These are phyloP conservation scores for Ligustrum vulgare DNA, from an alignment of 257 asterid species.

Conservation along the genomic window DNA sequence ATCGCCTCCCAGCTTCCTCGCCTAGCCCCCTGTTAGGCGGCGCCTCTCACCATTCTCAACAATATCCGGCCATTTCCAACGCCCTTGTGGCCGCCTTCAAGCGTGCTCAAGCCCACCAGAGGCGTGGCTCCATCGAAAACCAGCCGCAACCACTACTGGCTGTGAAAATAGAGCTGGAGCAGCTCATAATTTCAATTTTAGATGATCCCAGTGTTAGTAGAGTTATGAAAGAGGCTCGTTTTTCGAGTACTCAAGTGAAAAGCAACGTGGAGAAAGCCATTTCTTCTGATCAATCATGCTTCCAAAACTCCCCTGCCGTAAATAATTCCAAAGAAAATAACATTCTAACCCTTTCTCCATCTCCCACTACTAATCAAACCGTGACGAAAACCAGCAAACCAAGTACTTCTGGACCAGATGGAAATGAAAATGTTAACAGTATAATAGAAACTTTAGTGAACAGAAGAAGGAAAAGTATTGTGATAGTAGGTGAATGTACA, in stretches of 20 bases:
- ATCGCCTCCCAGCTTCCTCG: slow-evolving; percentile 72
- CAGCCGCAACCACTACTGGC: slow-evolving; percentile 66
- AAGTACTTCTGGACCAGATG: slow-evolving; percentile 12
- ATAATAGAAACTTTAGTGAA: slow-evolving; percentile 40
- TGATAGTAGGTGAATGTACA: slow-evolving; percentile 60
- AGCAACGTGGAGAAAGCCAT: slow-evolving; percentile 61
- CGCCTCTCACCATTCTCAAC: slow-evolving; percentile 29
- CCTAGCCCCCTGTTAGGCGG: slow-evolving; percentile 38
- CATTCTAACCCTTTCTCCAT: slow-evolving; percentile 13
- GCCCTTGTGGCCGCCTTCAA: slow-evolving; percentile 93
- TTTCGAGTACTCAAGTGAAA: slow-evolving; percentile 79
- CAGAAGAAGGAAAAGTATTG: slow-evolving; percentile 41
- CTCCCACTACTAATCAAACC: slow-evolving; percentile 9
- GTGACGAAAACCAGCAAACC: slow-evolving; percentile 7
- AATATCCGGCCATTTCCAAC: slow-evolving; percentile 66
- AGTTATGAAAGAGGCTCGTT: slow-evolving; percentile 91
- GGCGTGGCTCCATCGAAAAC: slow-evolving; percentile 67
- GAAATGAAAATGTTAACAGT: slow-evolving; percentile 49
- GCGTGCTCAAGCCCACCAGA: slow-evolving; percentile 93
- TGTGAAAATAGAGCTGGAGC: slow-evolving; percentile 72
- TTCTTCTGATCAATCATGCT: slow-evolving; percentile 38
- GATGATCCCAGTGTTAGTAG: slow-evolving; percentile 95
- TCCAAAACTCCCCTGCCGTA: slow-evolving; percentile 21
- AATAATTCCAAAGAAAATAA: slow-evolving; percentile 25
- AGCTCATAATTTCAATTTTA: slow-evolving; percentile 73